Evolutionary conservation across 768 basidiomycete species (phyloP).

Genomic region (Dioszegia aurantiaca): DNA sequence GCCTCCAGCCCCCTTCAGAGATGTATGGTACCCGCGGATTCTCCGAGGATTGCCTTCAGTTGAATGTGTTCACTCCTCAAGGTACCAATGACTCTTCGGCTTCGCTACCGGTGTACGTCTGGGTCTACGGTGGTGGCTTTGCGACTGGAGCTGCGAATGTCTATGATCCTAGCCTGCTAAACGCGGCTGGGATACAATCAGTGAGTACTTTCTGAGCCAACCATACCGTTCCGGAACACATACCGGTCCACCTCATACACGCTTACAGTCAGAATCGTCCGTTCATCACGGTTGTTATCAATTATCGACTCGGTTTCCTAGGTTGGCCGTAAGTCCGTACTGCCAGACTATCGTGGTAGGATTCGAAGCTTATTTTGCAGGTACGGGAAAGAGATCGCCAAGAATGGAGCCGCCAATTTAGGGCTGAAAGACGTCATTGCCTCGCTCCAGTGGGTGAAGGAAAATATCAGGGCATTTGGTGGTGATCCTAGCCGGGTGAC

Average conservation of each 20-base stretch:
- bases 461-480: constrained; percentile 61
- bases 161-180: constrained; percentile 15
- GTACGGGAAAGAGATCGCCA: no score
- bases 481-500: constrained; percentile 61
- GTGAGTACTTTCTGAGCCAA: neutral
- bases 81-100: neutral
- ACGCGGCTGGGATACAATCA: neutral
- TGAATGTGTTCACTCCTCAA: constrained; percentile 2
- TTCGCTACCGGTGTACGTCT: constrained; percentile 22
- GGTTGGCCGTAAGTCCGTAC: neutral
- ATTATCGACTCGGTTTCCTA: neutral
- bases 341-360: no score
- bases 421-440: constrained; percentile 30
- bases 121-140: constrained; percentile 47
- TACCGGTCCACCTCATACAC: neutral
- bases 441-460: constrained; percentile 57
- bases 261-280: constrained; percentile 2
- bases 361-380: neutral
- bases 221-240: no score
- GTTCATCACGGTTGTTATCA: constrained; percentile 6
- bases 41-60: constrained; percentile 12
- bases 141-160: constrained; percentile 34
- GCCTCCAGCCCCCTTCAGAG: no score
- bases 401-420: constrained; percentile 14
- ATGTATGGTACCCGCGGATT: no score